Conservation (phyloP, 306 rosid species). For the Prosopis cineraria region DNA sequence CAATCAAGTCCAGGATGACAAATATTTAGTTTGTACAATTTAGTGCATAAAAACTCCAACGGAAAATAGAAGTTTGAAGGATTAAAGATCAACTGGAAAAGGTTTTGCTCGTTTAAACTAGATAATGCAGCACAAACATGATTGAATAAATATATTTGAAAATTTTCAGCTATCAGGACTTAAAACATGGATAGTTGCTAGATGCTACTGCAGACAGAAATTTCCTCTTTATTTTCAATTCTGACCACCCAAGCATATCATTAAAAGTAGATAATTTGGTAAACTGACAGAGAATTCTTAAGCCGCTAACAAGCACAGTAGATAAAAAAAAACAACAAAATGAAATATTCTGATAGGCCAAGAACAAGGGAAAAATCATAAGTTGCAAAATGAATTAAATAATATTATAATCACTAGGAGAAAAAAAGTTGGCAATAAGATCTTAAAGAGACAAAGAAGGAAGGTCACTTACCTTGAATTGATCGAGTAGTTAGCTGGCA, state of each 20-base stretch:
- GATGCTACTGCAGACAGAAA: neutral
- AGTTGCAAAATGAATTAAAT: slow-evolving; percentile 14
- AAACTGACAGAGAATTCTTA: neutral
- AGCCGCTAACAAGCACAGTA: neutral
- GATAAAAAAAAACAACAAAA: neutral
- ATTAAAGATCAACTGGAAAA: neutral
- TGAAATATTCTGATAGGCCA: slow-evolving; percentile 11
- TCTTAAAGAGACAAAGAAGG: neutral
- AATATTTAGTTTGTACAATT: neutral
- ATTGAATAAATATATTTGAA: neutral
- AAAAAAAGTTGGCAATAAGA: neutral
- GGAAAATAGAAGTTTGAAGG: neutral
- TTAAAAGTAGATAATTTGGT: neutral
- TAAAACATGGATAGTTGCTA: neutral
- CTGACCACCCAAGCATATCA: neutral
- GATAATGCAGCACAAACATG: neutral
- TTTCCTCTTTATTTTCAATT: neutral
- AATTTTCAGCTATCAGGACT: neutral
- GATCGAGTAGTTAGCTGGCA: slow-evolving; percentile 65
- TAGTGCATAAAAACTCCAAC: neutral
- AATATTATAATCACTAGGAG: slow-evolving; percentile 4
- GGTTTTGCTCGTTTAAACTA: neutral
- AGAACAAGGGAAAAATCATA: neutral
- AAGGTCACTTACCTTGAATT: slow-evolving; percentile 66
- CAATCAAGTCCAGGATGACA: neutral